Conservation (phyloP, 108 stramenopile genomes). For the Cyclotella choctawhatcheeana region DNA sequence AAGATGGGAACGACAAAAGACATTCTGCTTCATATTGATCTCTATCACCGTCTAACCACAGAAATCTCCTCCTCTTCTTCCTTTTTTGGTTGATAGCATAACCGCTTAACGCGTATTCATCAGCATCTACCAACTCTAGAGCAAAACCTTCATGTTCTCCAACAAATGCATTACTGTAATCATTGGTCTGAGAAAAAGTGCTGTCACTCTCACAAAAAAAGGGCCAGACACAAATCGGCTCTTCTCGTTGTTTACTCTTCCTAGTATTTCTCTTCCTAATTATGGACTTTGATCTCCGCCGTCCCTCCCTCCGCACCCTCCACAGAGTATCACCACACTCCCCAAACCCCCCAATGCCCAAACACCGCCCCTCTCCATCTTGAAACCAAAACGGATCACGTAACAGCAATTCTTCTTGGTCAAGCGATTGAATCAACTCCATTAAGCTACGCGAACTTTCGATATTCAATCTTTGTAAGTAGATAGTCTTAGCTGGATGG, state of each 20-base stretch:
- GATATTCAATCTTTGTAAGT: conserved; percentile 57
- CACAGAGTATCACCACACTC: conserved; percentile 87
- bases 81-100: background rate
- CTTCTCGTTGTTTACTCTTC: background rate
- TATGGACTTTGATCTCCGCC: conserved; percentile 16
- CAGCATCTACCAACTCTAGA: conserved; percentile 33
- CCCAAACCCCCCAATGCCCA: conserved; percentile 66
- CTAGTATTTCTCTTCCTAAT: background rate
- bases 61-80: conserved; percentile 12
- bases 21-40: conserved; percentile 22
- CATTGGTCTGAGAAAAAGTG: conserved; percentile 8
- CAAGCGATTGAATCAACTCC: conserved; percentile 11
- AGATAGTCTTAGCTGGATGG: conserved; percentile 55
- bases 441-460: conserved; percentile 22
- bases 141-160: conserved; percentile 37
- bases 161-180: conserved; percentile 4
- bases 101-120: conserved; percentile 14
- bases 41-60: conserved; percentile 1
- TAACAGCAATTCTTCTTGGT: conserved; percentile 29
- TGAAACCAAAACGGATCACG: conserved; percentile 75
- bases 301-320: conserved; percentile 51
- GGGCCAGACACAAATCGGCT: conserved; percentile 44
- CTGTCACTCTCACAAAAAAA: conserved; percentile 43
- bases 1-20: conserved; percentile 30
- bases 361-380: conserved; percentile 68